Evolutionary conservation across 495 filamentous ascomycete species (phyloP).

Genomic region (Aspergillus haitiensis): DNA sequence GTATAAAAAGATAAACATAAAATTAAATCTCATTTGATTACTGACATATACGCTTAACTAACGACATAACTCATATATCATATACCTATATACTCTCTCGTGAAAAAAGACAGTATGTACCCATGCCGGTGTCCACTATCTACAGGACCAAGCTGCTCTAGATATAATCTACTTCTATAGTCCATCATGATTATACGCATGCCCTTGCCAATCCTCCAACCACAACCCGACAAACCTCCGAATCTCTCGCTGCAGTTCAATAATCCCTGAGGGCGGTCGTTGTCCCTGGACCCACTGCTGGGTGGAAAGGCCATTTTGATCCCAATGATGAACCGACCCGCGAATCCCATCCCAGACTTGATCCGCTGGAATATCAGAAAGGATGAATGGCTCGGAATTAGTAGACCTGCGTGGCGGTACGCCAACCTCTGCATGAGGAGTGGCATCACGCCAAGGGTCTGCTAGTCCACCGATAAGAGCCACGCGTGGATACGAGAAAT

Average conservation of each 20-base stretch:
- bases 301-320: slow-evolving; percentile 66
- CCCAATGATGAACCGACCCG: slow-evolving; percentile 69
- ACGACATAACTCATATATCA: too few relatives aligned
- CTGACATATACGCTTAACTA: too few relatives aligned
- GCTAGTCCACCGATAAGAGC: slow-evolving; percentile 66
- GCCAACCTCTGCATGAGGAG: slow-evolving; percentile 54
- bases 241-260: slow-evolving; percentile 55
- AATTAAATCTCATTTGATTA: too few relatives aligned
- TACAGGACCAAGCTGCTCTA: too few relatives aligned
- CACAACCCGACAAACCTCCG: slow-evolving; percentile 62
- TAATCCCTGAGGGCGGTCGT: slow-evolving; percentile 55
- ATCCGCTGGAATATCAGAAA: slow-evolving; percentile 46
- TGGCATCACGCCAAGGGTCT: slow-evolving; percentile 71
- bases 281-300: slow-evolving; percentile 53
- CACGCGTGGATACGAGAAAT: slow-evolving; percentile 62
- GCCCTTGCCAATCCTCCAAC: slow-evolving; percentile 56
- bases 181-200: not conserved
- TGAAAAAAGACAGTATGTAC: too few relatives aligned
- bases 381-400: slow-evolving; percentile 57
- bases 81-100: too few relatives aligned
- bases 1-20: too few relatives aligned
- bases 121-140: too few relatives aligned
- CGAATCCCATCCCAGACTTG: slow-evolving; percentile 27
- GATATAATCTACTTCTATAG: too few relatives aligned
- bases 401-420: slow-evolving; percentile 52